Evolutionary conservation across 805 yeast genomes (phyloP).

Genomic region (Candida methanosorbosa): DNA sequence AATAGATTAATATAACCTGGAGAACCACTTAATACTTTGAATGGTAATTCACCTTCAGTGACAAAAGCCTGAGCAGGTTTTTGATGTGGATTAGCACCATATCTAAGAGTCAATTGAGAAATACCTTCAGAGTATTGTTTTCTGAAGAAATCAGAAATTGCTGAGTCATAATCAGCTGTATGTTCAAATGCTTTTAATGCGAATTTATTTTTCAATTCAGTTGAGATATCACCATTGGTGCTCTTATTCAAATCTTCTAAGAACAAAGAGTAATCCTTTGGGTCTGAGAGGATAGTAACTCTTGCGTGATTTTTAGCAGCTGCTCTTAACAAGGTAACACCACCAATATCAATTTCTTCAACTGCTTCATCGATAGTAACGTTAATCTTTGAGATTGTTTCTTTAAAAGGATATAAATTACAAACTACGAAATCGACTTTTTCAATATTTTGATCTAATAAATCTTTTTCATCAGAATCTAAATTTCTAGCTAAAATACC

Average conservation of each 20-base stretch:
- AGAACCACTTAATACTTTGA: slow-evolving; percentile 87
- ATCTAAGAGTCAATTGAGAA: slow-evolving; percentile 89
- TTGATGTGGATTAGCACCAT: slow-evolving; percentile 99
- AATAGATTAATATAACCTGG: slow-evolving; percentile 96
- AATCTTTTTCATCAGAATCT: slow-evolving; percentile 84
- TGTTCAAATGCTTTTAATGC: slow-evolving; percentile 98
- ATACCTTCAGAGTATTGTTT: slow-evolving; percentile 88
- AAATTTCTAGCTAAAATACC: slow-evolving; percentile 93
- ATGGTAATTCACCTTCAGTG: slow-evolving; percentile 79
- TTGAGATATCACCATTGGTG: slow-evolving; percentile 57
- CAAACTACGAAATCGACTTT: slow-evolving; percentile 97
- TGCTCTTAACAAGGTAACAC: slow-evolving; percentile 94
- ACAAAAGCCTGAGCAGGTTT: slow-evolving; percentile 98
- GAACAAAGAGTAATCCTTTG: slow-evolving; percentile 83
- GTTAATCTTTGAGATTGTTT: slow-evolving; percentile 90
- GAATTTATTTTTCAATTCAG: slow-evolving; percentile 66
- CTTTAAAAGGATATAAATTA: slow-evolving; percentile 96
- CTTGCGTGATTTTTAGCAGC: slow-evolving; percentile 98
- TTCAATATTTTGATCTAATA: slow-evolving; percentile 81
- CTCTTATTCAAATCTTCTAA: slow-evolving; percentile 56
- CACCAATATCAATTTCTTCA: slow-evolving; percentile 97
- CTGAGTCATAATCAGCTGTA: slow-evolving; percentile 95
- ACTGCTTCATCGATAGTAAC: slow-evolving; percentile 97
- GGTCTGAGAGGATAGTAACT: slow-evolving; percentile 93
- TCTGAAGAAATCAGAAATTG: slow-evolving; percentile 95